These are phyloP conservation scores for Pseudomonodictys pantanalensis DNA, from an alignment of 495 filamentous ascomycete species.

Conservation along the genomic window DNA sequence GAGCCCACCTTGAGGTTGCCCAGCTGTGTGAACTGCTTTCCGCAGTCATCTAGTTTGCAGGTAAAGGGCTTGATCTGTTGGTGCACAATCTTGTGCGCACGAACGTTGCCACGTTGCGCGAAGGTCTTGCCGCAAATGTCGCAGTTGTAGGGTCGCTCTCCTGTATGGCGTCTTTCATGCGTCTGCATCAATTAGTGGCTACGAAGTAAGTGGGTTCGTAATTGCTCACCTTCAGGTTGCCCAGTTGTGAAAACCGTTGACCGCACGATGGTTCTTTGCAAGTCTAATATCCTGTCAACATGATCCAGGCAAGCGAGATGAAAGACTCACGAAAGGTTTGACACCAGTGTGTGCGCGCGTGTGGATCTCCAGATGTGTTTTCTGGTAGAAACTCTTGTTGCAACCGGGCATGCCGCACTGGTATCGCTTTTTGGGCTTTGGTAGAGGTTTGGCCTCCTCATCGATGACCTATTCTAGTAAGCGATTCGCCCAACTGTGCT, in stretches of 20 bases:
- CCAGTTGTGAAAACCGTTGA: conserved; percentile 80
- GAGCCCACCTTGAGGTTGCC: conserved; percentile 83
- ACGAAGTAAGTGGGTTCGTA: neutral
- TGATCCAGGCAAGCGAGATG: neutral
- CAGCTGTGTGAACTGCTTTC: conserved; percentile 81
- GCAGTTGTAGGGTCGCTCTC: conserved; percentile 82
- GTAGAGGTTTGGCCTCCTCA: conserved; percentile 16
- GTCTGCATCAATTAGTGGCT: conserved; percentile 52
- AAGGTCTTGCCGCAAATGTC: conserved; percentile 78
- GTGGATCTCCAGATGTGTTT: conserved; percentile 92
- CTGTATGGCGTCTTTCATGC: conserved; percentile 81
- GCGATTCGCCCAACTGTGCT: conserved; percentile 1
- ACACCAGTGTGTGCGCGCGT: conserved; percentile 85
- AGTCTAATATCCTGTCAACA: conserved; percentile 47
- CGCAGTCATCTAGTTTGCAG: conserved; percentile 76
- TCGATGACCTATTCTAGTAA: conserved; percentile 10
- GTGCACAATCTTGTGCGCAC: conserved; percentile 83
- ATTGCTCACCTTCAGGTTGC: conserved; percentile 74
- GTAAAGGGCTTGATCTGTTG: conserved; percentile 71
- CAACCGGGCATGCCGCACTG: conserved; percentile 73
- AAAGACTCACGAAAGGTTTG: conserved; percentile 75
- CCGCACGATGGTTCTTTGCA: conserved; percentile 75
- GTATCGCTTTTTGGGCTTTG: conserved; percentile 61
- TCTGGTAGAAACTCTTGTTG: conserved; percentile 81
- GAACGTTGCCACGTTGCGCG: conserved; percentile 81